A percentile compares a stretch with the other conserved stretches of the same genome.
Conservation (phyloP, 2,329 filamentous ascomycete species). For the Diaporthe eres region DNA sequence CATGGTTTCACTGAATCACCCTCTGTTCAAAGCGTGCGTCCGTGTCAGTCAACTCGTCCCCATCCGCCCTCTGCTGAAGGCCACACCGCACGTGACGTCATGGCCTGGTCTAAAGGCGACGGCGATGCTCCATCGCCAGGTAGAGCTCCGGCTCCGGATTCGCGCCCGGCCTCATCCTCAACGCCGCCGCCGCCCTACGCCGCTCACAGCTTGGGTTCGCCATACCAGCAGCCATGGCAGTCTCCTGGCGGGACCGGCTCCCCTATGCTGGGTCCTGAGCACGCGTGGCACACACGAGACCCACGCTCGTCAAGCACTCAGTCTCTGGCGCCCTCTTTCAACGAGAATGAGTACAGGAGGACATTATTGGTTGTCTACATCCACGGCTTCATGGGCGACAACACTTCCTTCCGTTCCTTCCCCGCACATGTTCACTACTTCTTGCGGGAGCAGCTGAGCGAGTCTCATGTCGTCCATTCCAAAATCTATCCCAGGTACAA, state of each 20-base stretch:
- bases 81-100: conserved; percentile 37
- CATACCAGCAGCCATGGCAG: conserved; percentile 34
- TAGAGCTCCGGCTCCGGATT: conserved; percentile 11
- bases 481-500: conserved; percentile 89
- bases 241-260: conserved; percentile 2
- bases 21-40: conserved; percentile 2
- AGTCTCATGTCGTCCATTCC: conserved; percentile 85
- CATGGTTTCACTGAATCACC: conserved; percentile 6
- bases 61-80: background rate
- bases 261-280: conserved; percentile 29
- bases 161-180: conserved; percentile 19
- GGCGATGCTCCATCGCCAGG: conserved; percentile 15
- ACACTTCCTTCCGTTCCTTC: conserved; percentile 86
- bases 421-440: conserved; percentile 88
- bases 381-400: conserved; percentile 47
- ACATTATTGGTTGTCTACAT: conserved; percentile 76
- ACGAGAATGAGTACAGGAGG: conserved; percentile 56
- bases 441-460: conserved; percentile 74
- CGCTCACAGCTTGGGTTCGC: conserved; percentile 17
- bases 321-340: conserved; percentile 58
- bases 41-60: background rate
- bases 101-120: conserved; percentile 28
- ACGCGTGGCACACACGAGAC: conserved; percentile 50
- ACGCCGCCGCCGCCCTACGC: conserved; percentile 37
- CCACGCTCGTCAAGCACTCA: conserved; percentile 65